Base-by-base conservation (phyloP, 1,139 yeast species). In the Yamadazyma membranifaciens region DNA sequence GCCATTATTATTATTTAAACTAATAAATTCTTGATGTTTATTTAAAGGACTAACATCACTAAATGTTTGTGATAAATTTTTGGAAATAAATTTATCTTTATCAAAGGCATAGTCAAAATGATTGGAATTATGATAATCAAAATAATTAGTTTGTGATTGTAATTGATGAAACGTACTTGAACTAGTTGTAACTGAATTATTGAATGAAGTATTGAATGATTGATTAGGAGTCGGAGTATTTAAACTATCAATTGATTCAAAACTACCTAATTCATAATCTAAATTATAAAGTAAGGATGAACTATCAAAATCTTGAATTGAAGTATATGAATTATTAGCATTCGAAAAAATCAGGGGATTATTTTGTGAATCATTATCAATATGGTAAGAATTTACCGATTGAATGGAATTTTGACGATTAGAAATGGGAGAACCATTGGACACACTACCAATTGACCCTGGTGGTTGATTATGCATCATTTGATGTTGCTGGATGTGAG, bases 221-320 rank as follows among this genome's bases (percentile, higher is more conserved):
- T 34, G 34, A 26, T 24, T 33, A 31, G 35, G 42, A 34, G 35
- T 36, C 45, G 55, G 43, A 27, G 33, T 15, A 33, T 40, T 42
- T 26, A 39, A 40, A 22, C 45, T 49, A 38, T 63, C 65, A 31
- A 62, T 56, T 4, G 62, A 56, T 27, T 64, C 67, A 24, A 63
- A 51, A 2, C 64, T 57, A 3, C 55, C 57, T 34, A 60, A 45
- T 22, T 63, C 66, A 37, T 58, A 58, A 31, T 62, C 67, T 32
- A 52, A 41, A 40, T 55, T 56, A 44, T 61, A 60, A 49, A 62
- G 48, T 33, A 59, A 52, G 37, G 45, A 34, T 11, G 47, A 42
- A 38, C 49, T 47, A 34, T 41, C 44, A 35, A 49, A 44, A 34
- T 46, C 44, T 34, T 45, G 45, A 39, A 47, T 36, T 24, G 53